phyloP scores from a whole-genome alignment of 2,329 filamentous ascomycete genomes.

The Aspergillus sp. region DNA sequence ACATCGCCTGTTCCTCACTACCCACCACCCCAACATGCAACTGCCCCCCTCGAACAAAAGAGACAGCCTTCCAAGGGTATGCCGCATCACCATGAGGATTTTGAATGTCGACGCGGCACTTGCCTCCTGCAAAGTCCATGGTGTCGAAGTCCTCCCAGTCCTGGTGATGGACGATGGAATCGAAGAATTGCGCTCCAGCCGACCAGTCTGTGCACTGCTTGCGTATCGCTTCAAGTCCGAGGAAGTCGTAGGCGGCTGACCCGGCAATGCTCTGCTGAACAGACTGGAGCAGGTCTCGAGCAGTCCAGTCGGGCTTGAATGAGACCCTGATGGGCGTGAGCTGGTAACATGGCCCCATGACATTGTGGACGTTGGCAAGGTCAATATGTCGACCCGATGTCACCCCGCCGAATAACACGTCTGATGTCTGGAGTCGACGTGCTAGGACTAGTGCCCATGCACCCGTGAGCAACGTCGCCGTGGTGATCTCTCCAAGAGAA shows the following conservation, averaged over 20 bases:
- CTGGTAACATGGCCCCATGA: conserved; percentile 58
- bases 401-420: conserved; percentile 63
- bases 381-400: conserved; percentile 61
- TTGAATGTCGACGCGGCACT: conserved; percentile 54
- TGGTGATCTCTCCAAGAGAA: conserved; percentile 53
- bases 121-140: conserved; percentile 32
- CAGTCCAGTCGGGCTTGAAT: conserved; percentile 50
- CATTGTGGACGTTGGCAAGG: conserved; percentile 50
- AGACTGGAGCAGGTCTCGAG: conserved; percentile 46
- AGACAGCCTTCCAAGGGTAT: conserved; percentile 31
- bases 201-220: conserved; percentile 47
- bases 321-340: conserved; percentile 56
- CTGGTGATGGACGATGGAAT: conserved; percentile 57
- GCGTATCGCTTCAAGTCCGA: conserved; percentile 52
- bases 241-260: conserved; percentile 51
- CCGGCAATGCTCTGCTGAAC: conserved; percentile 55
- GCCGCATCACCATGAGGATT: conserved; percentile 55
- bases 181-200: conserved; percentile 45
- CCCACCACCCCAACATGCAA: conserved; percentile 57
- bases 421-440: conserved; percentile 45
- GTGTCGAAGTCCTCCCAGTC: conserved; percentile 61
- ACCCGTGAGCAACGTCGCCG: conserved; percentile 60
- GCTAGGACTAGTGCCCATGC: conserved; percentile 62
- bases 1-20: conserved; percentile 48
- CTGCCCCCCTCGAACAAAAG: conserved; percentile 56